Evolutionary conservation across 2,329 filamentous ascomycete genomes (phyloP).

Genomic region (Pseudogymnoascus sp.): DNA sequence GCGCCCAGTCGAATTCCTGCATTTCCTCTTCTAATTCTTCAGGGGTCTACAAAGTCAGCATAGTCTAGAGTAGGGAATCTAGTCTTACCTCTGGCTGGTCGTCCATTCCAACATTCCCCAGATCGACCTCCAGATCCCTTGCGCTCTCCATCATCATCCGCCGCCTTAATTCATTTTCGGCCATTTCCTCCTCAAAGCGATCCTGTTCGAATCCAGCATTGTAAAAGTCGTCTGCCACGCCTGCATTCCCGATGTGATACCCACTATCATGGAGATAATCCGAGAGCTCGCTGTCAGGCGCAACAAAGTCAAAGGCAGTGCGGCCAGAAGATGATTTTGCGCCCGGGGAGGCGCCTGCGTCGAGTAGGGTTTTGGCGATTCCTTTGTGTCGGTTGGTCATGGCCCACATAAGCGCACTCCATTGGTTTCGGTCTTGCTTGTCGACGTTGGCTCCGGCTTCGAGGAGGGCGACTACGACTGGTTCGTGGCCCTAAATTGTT

Average conservation of each 20-base stretch:
- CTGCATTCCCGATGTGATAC: constrained; percentile 76
- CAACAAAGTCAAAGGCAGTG: constrained; percentile 91
- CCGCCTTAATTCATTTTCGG: constrained; percentile 88
- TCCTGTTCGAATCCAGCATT: constrained; percentile 86
- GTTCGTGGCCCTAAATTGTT: constrained; percentile 64
- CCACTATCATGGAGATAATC: constrained; percentile 92
- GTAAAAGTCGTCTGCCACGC: constrained; percentile 85
- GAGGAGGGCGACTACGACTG: constrained; percentile 75
- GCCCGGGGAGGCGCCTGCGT: constrained; percentile 91
- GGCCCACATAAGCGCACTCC: constrained; percentile 98
- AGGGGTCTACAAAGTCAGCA: constrained; percentile 40
- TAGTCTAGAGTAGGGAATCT: constrained; percentile 15
- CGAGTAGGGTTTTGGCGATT: constrained; percentile 85
- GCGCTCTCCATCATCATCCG: constrained; percentile 99
- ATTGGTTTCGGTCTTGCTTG: constrained; percentile 89
- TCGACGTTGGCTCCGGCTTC: constrained; percentile 83
- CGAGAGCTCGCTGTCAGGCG: constrained; percentile 92
- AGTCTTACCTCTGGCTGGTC: constrained; percentile 77
- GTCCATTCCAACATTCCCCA: constrained; percentile 91
- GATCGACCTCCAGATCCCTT: constrained; percentile 88
- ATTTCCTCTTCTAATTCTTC: constrained; percentile 82
- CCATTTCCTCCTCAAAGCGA: constrained; percentile 92
- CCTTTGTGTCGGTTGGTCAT: constrained; percentile 98
- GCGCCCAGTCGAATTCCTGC: constrained; percentile 92
- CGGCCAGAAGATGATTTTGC: constrained; percentile 90